Evolutionary conservation across 2,329 filamentous ascomycete species (phyloP).

Genomic region (Karstenula rhodostoma): DNA sequence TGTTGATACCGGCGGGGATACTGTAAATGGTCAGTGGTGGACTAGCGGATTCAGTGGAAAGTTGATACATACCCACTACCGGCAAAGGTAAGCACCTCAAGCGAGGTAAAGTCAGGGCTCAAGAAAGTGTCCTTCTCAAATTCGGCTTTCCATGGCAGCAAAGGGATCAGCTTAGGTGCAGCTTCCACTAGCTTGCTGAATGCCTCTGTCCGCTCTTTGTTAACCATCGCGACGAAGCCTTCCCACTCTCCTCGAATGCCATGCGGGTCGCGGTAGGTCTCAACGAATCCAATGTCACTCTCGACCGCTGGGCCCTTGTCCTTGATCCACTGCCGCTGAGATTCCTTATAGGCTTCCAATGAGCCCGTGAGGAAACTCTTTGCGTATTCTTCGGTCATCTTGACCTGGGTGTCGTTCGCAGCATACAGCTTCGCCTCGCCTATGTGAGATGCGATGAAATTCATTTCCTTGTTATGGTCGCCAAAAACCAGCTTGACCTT

Average conservation of each 20-base stretch:
- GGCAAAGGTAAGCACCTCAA: slow-evolving; percentile 88
- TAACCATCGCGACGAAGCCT: slow-evolving; percentile 70
- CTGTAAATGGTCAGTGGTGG: slow-evolving; percentile 25
- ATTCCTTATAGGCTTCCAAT: slow-evolving; percentile 59
- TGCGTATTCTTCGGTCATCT: slow-evolving; percentile 58
- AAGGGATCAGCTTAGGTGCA: slow-evolving; percentile 83
- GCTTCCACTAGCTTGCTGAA: slow-evolving; percentile 85
- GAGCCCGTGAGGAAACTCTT: slow-evolving; percentile 61
- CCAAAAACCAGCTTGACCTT: slow-evolving; percentile 57
- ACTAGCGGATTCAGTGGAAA: neutral
- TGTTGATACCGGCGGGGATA: slow-evolving; percentile 67
- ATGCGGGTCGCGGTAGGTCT: slow-evolving; percentile 64
- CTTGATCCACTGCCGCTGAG: slow-evolving; percentile 62
- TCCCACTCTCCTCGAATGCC: slow-evolving; percentile 64
- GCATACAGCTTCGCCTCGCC: slow-evolving; percentile 58
- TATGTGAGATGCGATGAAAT: slow-evolving; percentile 56
- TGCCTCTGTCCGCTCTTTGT: slow-evolving; percentile 86
- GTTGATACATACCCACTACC: slow-evolving; percentile 57
- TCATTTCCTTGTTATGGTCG: slow-evolving; percentile 57
- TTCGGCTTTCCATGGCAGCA: slow-evolving; percentile 84
- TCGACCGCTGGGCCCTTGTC: slow-evolving; percentile 62
- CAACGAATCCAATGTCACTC: slow-evolving; percentile 63
- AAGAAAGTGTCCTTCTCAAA: slow-evolving; percentile 98
- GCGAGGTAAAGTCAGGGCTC: slow-evolving; percentile 92
- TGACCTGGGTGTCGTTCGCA: slow-evolving; percentile 54